Evolutionary conservation across 352 stramenopile genomes (phyloP).

Genomic region (Peronosclerospora sorghi): DNA sequence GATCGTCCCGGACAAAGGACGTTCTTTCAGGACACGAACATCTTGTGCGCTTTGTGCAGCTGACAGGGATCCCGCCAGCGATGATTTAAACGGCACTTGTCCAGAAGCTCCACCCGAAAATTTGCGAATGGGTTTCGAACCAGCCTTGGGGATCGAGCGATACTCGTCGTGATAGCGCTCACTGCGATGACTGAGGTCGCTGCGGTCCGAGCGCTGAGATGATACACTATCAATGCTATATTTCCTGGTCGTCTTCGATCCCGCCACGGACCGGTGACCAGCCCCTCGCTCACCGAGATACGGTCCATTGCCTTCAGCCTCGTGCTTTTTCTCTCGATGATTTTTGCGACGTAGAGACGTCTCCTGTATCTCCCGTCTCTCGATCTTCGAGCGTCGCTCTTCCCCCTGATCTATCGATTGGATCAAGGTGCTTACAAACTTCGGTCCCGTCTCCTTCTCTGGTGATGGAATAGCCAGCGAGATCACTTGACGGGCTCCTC

Average conservation of each 20-base stretch:
- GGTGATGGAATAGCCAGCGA: slow-evolving; percentile 26
- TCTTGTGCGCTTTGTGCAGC: slow-evolving; percentile 39
- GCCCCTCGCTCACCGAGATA: slow-evolving; percentile 17
- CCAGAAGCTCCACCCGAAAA: slow-evolving; percentile 13
- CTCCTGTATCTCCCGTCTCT: slow-evolving; percentile 4
- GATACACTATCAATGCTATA: slow-evolving; percentile 46
- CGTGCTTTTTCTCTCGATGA: slow-evolving; percentile 11
- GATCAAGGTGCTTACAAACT: slow-evolving; percentile 29
- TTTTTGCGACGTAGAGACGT: slow-evolving; percentile 13
- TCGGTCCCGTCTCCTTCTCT: slow-evolving; percentile 10
- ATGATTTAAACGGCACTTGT: slow-evolving; percentile 18
- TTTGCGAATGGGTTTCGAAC: slow-evolving; percentile 6
- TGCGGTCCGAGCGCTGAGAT: slow-evolving; percentile 36
- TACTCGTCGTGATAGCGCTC: slow-evolving; percentile 25
- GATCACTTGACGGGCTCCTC: slow-evolving; percentile 18
- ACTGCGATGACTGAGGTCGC: slow-evolving; percentile 20
- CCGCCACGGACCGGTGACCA: slow-evolving; percentile 16
- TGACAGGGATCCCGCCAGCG: slow-evolving; percentile 12
- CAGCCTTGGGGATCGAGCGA: slow-evolving; percentile 12
- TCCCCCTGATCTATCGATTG: slow-evolving; percentile 21
- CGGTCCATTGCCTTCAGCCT: slow-evolving; percentile 5
- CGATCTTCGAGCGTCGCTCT: slow-evolving; percentile 6
- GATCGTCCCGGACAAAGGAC: slow-evolving; percentile 11
- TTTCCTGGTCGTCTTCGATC: slow-evolving; percentile 27
- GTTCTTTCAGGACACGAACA: slow-evolving; percentile 26